Percentiles rank a stretch among this genome's conserved stretches.
phyloP scores from a whole-genome alignment of 805 yeast genomes.

The Lipomyces spencermartinsiae region DNA sequence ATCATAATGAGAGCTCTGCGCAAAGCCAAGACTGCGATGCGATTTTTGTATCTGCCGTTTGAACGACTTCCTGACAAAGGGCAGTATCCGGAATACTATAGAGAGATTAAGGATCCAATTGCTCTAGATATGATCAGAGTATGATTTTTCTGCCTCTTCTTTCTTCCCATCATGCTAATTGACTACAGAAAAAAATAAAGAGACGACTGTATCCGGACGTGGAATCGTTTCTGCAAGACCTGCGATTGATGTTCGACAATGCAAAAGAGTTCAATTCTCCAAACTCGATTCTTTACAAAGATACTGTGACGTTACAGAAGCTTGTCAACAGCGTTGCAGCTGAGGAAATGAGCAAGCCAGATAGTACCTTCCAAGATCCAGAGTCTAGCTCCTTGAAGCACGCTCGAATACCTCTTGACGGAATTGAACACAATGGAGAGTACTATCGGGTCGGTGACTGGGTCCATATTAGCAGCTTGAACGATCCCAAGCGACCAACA shows the following conservation, averaged over 20 bases:
- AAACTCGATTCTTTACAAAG: constrained; percentile 63
- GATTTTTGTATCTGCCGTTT: constrained; percentile 26
- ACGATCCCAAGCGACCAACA: constrained; percentile 87
- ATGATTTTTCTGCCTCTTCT: neutral
- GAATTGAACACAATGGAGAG: constrained; percentile 71
- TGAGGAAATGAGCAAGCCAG: constrained; percentile 81
- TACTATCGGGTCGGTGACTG: constrained; percentile 90
- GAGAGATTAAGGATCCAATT: constrained; percentile 64
- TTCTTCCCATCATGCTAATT: neutral
- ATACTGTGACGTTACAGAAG: constrained; percentile 67
- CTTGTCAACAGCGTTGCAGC: constrained; percentile 61
- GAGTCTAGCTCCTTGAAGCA: constrained; percentile 61
- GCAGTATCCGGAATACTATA: constrained; percentile 85
- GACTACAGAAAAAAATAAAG: constrained; percentile 75
- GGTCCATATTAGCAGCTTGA: constrained; percentile 86
- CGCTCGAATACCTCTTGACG: constrained; percentile 79
- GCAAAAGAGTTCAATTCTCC: constrained; percentile 69
- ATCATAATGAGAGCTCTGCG: constrained; percentile 81
- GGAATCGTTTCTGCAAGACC: constrained; percentile 77
- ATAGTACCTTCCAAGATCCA: constrained; percentile 65
- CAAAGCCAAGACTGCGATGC: constrained; percentile 61
- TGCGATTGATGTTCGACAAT: constrained; percentile 74
- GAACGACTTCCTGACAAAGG: constrained; percentile 65
- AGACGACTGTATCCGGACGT: constrained; percentile 80
- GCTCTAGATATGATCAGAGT: constrained; percentile 57